These are phyloP conservation scores for Friedmanniomyces endolithicus DNA, from an alignment of 495 filamentous ascomycete species.

Conservation along the genomic window DNA sequence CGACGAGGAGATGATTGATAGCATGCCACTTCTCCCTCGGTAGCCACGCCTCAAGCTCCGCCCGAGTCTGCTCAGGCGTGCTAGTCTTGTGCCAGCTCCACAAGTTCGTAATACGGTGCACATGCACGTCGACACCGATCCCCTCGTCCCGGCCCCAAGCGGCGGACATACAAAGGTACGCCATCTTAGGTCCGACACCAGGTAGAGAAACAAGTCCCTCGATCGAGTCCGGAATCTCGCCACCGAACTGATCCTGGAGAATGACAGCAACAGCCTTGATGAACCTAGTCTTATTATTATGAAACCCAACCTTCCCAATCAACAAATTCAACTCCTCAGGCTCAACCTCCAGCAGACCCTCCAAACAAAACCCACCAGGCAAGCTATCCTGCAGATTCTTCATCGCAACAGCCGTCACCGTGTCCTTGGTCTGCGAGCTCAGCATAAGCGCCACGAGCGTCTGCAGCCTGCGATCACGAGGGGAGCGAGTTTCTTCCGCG, in stretches of 20 bases:
- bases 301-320: conserved; percentile 80
- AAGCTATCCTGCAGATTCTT: conserved; percentile 61
- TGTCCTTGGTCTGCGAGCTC: conserved; percentile 93
- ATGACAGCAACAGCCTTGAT: conserved; percentile 68
- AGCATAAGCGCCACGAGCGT: conserved; percentile 90
- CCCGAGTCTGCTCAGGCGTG: conserved; percentile 73
- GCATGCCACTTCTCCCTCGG: conserved; percentile 83
- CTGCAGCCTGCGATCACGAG: conserved; percentile 69
- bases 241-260: conserved; percentile 51
- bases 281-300: conserved; percentile 90
- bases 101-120: conserved; percentile 84
- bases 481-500: conserved; percentile 39
- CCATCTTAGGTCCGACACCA: conserved; percentile 96
- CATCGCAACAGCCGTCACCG: conserved; percentile 80
- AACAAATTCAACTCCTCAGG: conserved; percentile 60
- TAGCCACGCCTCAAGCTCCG: conserved; percentile 68
- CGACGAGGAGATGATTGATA: conserved; percentile 86
- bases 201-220: conserved; percentile 69
- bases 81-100: conserved; percentile 89
- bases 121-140: conserved; percentile 57
- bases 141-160: conserved; percentile 51
- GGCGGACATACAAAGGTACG: conserved; percentile 72
- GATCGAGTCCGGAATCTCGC: conserved; percentile 76
- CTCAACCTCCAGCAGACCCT: conserved; percentile 64
- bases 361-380: conserved; percentile 55